Evolutionary conservation across 371 early-diverging fungal species (phyloP).

Genomic region (Rhizomucor miehei): DNA sequence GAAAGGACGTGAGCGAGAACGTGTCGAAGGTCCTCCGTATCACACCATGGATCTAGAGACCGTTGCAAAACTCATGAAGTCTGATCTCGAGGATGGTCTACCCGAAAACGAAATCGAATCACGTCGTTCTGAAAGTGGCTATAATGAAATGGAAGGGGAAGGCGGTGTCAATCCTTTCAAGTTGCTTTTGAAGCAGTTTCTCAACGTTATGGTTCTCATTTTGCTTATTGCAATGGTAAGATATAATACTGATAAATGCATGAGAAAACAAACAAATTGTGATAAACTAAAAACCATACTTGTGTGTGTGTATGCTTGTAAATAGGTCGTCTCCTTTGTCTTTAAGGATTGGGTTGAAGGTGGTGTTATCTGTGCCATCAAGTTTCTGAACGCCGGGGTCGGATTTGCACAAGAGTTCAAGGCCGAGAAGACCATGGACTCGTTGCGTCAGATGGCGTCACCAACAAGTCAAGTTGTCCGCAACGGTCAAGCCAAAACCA

Average conservation of each 20-base stretch:
- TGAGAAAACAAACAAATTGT: no score
- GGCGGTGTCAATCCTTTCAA: slow-evolving; percentile 63
- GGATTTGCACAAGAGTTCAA: slow-evolving; percentile 88
- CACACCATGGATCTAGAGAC: slow-evolving; percentile 57
- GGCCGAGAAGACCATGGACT: slow-evolving; percentile 88
- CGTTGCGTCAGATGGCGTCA: slow-evolving; percentile 79
- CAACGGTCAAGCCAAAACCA: slow-evolving; percentile 65
- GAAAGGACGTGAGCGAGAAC: slow-evolving; percentile 16
- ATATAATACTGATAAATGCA: no score
- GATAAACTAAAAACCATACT: no score
- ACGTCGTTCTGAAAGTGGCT: slow-evolving; percentile 57
- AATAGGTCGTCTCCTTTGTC: slow-evolving; percentile 54
- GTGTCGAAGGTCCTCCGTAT: slow-evolving; percentile 47
- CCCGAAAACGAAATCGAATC: slow-evolving; percentile 42
- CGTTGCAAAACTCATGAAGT: slow-evolving; percentile 57
- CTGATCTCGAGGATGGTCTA: slow-evolving; percentile 64
- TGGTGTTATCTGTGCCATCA: slow-evolving; percentile 72
- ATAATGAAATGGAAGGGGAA: slow-evolving; percentile 74
- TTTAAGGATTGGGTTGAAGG: slow-evolving; percentile 67
- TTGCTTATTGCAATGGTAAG: slow-evolving; percentile 70
- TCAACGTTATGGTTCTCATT: slow-evolving; percentile 83
- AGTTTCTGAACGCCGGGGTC: slow-evolving; percentile 75
- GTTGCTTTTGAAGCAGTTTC: slow-evolving; percentile 72
- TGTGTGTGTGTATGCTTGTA: no score
- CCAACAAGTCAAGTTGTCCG: slow-evolving; percentile 74